Evolutionary conservation across 441 rosid genomes (phyloP).

Genomic region (Viola pubescens): DNA sequence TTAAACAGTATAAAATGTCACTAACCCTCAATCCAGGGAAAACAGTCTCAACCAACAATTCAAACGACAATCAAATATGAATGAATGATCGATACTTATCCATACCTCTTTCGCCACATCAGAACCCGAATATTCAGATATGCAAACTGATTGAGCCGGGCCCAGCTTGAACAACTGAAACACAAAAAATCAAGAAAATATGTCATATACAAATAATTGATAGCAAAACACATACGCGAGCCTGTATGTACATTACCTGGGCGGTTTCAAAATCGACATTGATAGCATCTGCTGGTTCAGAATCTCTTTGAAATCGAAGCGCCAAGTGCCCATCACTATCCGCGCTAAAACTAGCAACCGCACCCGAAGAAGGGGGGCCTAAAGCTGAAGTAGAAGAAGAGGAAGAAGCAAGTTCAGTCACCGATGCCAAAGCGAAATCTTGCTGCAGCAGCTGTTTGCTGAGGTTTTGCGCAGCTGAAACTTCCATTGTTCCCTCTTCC

Average conservation of each 20-base stretch:
- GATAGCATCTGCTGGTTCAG: slow-evolving; percentile 29
- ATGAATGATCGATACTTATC: no score
- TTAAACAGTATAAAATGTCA: no score
- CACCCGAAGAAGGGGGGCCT: slow-evolving; percentile 28
- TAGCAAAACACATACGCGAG: background rate
- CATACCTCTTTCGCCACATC: slow-evolving; percentile 45
- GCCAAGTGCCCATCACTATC: slow-evolving; percentile 31
- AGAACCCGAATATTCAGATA: slow-evolving; percentile 34
- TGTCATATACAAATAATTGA: background rate
- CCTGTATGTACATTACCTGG: slow-evolving; percentile 30
- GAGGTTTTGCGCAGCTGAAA: slow-evolving; percentile 24
- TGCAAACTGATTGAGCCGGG: slow-evolving; percentile 52
- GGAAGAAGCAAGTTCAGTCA: slow-evolving; percentile 43
- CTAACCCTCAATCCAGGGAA: no score
- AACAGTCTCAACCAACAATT: no score
- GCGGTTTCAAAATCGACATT: slow-evolving; percentile 37
- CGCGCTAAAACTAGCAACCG: slow-evolving; percentile 40
- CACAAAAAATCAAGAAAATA: background rate
- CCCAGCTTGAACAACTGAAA: slow-evolving; percentile 69
- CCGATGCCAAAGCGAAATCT: slow-evolving; percentile 48
- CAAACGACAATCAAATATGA: no score
- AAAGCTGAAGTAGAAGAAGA: slow-evolving; percentile 26
- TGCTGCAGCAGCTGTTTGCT: slow-evolving; percentile 18
- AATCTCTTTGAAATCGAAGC: slow-evolving; percentile 41
- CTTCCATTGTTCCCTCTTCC: slow-evolving; percentile 20